Evolutionary conservation across 129 eudicot genomes (phyloP).

Genomic region (Solidago caesia): DNA sequence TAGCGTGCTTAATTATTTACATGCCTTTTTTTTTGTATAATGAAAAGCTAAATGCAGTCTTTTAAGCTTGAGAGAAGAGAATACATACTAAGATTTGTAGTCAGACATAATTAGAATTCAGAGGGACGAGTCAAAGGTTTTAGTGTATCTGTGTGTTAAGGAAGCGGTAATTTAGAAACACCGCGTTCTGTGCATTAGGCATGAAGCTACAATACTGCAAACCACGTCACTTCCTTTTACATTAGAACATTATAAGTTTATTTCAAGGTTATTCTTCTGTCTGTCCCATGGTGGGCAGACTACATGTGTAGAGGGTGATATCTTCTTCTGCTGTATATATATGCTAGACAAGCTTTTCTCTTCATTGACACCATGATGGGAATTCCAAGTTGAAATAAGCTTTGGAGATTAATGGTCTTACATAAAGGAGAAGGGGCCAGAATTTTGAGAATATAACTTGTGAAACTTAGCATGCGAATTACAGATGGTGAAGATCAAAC

Average conservation of each 20-base stretch:
- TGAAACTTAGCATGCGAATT: conserved; percentile 3
- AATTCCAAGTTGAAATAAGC: background rate
- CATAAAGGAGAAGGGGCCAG: background rate
- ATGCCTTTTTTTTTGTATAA: background rate
- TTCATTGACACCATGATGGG: background rate
- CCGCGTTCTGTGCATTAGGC: background rate
- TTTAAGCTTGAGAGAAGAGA: conserved; percentile 9
- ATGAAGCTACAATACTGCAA: background rate
- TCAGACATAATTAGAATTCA: background rate
- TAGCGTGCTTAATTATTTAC: background rate
- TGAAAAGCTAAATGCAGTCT: conserved; percentile 6
- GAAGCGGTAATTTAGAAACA: background rate
- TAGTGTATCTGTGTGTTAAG: conserved; percentile 13
- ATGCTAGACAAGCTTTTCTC: no score
- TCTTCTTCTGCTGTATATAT: no score
- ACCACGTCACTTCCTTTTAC: background rate
- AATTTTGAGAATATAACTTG: background rate
- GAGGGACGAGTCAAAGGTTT: conserved; percentile 1
- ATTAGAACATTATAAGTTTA: background rate
- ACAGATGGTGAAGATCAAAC: background rate
- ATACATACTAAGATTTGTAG: conserved; percentile 7
- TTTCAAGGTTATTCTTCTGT: background rate
- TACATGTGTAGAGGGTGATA: background rate
- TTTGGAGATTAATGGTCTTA: background rate
- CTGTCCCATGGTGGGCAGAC: background rate